Evolutionary conservation across 2,329 filamentous ascomycete genomes (phyloP), one percentile per base, ranked within the genome.

Genomic region (Sporothrix brunneoviolacea): DNA sequence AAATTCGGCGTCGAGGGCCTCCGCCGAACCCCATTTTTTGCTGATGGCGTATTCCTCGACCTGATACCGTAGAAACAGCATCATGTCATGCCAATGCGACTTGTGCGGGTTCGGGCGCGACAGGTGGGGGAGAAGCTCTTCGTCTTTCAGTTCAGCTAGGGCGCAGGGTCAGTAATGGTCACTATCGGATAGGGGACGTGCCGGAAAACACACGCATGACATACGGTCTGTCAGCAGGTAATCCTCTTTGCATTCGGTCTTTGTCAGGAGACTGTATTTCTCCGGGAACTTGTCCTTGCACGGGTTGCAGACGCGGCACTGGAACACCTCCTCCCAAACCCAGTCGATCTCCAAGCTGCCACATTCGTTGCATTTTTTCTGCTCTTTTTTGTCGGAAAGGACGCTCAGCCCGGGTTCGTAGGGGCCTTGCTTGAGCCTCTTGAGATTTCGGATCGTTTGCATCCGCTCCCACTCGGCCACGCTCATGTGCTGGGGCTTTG

Each of bases 81-180:
- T 95, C 93, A 98, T 98, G 72, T 95, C 89, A 66, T 96, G 90
- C 88, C 90, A 98, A 52, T 91, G 90, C 0, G 86, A 83, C 65
- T 96, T 96, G 69, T 96, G 93, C 1, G 93, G 93, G 61, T 98
- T 98, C 1, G 93, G 91, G 30, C 84, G 84, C 48, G 87, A 86
- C 8, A 98, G 76, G 65, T 94, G 91, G 0, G 91, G 91, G 0
- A 98, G 75, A 2, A 98, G 73, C 15, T 91, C 86, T 51, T 82
- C 79, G 62, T 98, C 93, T 60, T 86, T 85, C n/a, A 98, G 77
- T 66, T 98, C 93, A 32, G 91, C 88, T 87, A 56, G n/a, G n/a
- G n/a, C n/a, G n/a, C n/a, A n/a, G n/a, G n/a, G n/a, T n/a, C n/a
- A n/a, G n/a, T n/a, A n/a, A n/a, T n/a, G n/a, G n/a, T n/a, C n/a